Conservation (phyloP, 148 eudicot species). For the Dianthus caryophyllus region DNA sequence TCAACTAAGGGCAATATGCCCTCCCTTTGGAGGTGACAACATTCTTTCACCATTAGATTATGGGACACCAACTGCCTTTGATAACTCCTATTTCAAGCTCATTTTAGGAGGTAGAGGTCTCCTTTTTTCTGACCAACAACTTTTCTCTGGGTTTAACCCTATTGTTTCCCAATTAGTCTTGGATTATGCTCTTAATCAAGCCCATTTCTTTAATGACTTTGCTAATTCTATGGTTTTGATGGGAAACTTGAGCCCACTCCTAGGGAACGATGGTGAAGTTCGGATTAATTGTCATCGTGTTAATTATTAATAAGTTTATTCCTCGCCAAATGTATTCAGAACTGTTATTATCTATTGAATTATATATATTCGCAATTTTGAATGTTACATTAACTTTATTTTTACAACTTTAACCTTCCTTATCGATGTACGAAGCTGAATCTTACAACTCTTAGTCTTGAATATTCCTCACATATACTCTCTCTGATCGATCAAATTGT, state of each 20-base stretch:
- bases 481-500: too few species aligned
- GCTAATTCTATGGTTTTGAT: conserved; percentile 76
- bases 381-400: not conserved
- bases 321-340: not conserved
- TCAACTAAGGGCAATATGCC: conserved; percentile 59
- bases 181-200: conserved; percentile 54
- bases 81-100: conserved; percentile 79
- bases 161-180: conserved; percentile 45
- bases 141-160: conserved; percentile 48
- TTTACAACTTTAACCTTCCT: too few species aligned
- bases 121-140: conserved; percentile 61
- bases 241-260: conserved; percentile 63
- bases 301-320: conserved; percentile 26
- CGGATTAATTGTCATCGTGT: conserved; percentile 60
- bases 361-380: conserved; percentile 14
- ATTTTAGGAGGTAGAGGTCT: conserved; percentile 76
- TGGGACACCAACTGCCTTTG: conserved; percentile 63
- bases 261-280: conserved; percentile 64
- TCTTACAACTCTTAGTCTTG: too few species aligned
- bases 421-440: too few species aligned
- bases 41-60: conserved; percentile 64
- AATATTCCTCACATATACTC: too few species aligned
- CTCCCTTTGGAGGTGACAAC: conserved; percentile 63
- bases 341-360: conserved; percentile 2
- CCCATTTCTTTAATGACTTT: conserved; percentile 59